Evolutionary conservation across 1,139 yeast species (phyloP), one percentile per base, ranked within the genome.

Genomic region (Citeromyces hawaiiensis): DNA sequence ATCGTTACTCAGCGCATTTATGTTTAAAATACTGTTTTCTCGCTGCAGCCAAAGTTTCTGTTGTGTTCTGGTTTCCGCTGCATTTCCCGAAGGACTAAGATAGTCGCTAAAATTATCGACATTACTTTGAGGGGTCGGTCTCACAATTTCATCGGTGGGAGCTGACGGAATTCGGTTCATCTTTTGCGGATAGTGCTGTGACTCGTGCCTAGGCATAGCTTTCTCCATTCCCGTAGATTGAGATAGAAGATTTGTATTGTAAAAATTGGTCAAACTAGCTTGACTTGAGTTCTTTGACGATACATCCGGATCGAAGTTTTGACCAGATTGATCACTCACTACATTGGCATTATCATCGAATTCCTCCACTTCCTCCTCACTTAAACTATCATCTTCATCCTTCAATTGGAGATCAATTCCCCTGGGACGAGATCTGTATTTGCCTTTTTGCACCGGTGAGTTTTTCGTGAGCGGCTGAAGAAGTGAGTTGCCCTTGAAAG

Each of bases 41-140:
- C 94, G 64, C 54, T 83, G 94, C 32, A 83, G 60, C 94, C 94
- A 83, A 39, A 83, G 66, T 45, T 81, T 70, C 51, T 83, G 91
- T 52, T 83, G 94, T 0, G 94, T 83, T 56, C 94, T 67, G 1
- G 86, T 78, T 40, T 76, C 79, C n/a, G 60, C 56, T 38, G 61
- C 63, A 5, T 57, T 48, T 3, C 58, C 36, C 4, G 40, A 38
- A 9, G 40, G 27, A n/a, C 10, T 36, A 14, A 45, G 36, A 34
- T 38, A 46, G 8, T 42, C 44, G 34, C 39, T 36, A 34, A 45
- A 46, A 36, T 46, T 40, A 33, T 38, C 39, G 27, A 17, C 4
- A 30, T 6, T 10, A 19, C 18, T 29, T 34, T 33, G 5, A 14
- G 34, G 34, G 3, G 34, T 30, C 17, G 34, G 34, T 10, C 34